Evolutionary conservation across 768 basidiomycete species (phyloP), one percentile per base, ranked within the genome.

Genomic region (Lactarius quietus): DNA sequence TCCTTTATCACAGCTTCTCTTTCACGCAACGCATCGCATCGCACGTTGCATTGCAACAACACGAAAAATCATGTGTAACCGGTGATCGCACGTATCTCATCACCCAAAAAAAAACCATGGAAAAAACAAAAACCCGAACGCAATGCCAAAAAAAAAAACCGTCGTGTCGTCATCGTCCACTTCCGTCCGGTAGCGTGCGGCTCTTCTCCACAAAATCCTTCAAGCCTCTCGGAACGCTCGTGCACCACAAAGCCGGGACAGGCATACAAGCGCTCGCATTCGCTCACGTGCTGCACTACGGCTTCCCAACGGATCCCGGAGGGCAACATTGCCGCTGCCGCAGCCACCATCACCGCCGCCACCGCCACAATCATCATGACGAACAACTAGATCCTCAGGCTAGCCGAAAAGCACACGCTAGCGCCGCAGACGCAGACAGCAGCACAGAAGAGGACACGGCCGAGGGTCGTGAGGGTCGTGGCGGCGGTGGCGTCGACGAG

Each of bases 171-270:
- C n/a, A n/a, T n/a, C n/a, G n/a, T n/a, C n/a, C n/a, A n/a, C n/a
- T n/a, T n/a, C n/a, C n/a, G n/a, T n/a, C n/a, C n/a, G n/a, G 2
- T 72, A 97, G 93, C 64, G 80, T 95, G 20, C 86, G 93, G 0
- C 78, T 98, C 9, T 94, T 90, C 76, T 90, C 93, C 0, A 87
- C 92, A 3, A 88, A 86, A 69, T 82, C 84, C 6, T 81, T 94
- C 74, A 95, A 92, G 69, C 76, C 89, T 0, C 86, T 99, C 8
- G 96, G 96, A 6, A 89, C 88, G 5, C 80, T 98, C 8, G 79
- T 79, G 29, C 92, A 93, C 73, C 96, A 98, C 78, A 90, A 92
- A 68, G 81, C 83, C 10, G 83, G n/a, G n/a, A n/a, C n/a, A n/a
- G n/a, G 82, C 17, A 89, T 91, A 63, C 91, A 95, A 69, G 81